These are phyloP conservation scores for Agrocybe praecox DNA, from an alignment of 768 basidiomycete genomes.

Conservation along the genomic window DNA sequence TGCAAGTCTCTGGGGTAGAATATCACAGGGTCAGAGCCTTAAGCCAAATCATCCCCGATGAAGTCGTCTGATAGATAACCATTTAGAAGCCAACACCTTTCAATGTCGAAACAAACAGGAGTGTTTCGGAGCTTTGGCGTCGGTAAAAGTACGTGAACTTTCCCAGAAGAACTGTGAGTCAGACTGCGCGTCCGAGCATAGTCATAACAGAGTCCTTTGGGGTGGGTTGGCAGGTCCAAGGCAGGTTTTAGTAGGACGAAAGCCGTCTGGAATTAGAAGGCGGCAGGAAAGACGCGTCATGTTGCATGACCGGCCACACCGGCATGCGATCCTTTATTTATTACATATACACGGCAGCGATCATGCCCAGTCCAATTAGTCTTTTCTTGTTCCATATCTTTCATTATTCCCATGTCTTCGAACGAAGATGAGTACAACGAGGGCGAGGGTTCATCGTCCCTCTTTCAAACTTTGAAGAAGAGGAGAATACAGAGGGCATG, in stretches of 20 bases:
- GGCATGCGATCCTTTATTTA: background rate
- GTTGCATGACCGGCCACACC: slow-evolving; percentile 8
- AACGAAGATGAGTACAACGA: slow-evolving; percentile 66
- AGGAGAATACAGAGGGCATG: slow-evolving; percentile 78
- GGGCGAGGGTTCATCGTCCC: slow-evolving; percentile 29
- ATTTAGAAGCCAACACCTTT: background rate
- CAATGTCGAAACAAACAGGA: background rate
- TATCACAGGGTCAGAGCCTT: background rate
- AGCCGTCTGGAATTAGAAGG: background rate
- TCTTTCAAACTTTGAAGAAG: slow-evolving; percentile 55
- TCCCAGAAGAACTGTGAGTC: background rate
- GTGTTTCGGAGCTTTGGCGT: background rate
- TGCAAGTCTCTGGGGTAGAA: too few species aligned
- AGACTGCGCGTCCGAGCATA: background rate
- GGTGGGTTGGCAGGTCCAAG: background rate
- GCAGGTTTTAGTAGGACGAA: background rate
- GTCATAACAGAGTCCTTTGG: background rate
- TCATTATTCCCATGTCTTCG: slow-evolving; percentile 55
- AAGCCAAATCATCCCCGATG: background rate
- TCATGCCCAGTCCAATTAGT: background rate
- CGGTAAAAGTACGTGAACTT: background rate
- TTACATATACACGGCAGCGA: background rate
- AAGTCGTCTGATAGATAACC: background rate
- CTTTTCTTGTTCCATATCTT: slow-evolving; percentile 4
- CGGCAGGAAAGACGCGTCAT: slow-evolving; percentile 8